Conservation (phyloP, 768 basidiomycete species). For the Suillus bovinus region DNA sequence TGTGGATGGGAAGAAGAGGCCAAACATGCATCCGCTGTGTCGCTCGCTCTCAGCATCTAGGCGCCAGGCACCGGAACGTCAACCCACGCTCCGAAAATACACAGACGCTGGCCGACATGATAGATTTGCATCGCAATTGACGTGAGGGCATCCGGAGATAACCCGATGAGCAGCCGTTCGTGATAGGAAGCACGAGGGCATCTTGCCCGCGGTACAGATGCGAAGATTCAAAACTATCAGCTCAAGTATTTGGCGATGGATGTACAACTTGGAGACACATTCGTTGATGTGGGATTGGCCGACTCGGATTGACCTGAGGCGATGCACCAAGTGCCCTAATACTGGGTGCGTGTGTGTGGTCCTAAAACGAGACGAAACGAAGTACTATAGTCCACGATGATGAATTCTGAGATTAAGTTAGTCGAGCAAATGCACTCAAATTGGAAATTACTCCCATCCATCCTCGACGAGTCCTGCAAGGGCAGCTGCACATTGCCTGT, state of each 20-base stretch:
- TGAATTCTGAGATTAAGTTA: neutral
- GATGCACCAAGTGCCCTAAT: conserved; percentile 50
- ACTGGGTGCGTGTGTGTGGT: conserved; percentile 44
- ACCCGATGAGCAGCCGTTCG: conserved; percentile 60
- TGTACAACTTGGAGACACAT: conserved; percentile 56
- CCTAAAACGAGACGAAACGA: conserved; percentile 37
- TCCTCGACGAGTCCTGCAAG: conserved; percentile 18
- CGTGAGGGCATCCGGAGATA: conserved; percentile 49
- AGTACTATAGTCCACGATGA: neutral
- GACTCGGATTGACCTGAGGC: conserved; percentile 64
- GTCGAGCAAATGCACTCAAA: neutral
- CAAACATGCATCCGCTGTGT: conserved; percentile 51
- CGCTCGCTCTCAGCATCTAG: conserved; percentile 55
- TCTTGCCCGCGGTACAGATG: conserved; percentile 51
- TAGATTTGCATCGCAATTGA: conserved; percentile 54
- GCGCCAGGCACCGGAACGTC: conserved; percentile 46
- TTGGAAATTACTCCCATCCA: conserved; percentile 8
- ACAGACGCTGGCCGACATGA: conserved; percentile 51
- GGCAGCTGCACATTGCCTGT: conserved; percentile 9
- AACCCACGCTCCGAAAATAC: conserved; percentile 44
- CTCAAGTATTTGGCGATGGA: conserved; percentile 66
- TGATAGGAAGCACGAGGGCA: conserved; percentile 41
- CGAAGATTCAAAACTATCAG: conserved; percentile 54
- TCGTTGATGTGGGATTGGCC: conserved; percentile 46
- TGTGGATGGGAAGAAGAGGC: conserved; percentile 62